These are phyloP conservation scores for Wickerhamiella brachini DNA, from an alignment of 805 yeast genomes.

Conservation along the genomic window DNA sequence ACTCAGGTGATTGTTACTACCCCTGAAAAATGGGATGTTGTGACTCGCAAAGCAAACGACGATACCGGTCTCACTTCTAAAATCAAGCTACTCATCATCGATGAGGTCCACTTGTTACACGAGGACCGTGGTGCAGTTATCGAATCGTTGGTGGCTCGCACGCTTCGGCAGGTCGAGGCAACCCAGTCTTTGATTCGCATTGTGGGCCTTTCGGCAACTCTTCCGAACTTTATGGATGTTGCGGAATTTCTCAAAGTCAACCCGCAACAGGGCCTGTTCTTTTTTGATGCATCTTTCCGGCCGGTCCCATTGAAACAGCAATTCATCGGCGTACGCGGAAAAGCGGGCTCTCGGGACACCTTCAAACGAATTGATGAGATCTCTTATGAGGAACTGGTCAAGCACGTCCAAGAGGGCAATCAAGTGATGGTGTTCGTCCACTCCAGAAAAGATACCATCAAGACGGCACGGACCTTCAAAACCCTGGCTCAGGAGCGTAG, in stretches of 20 bases:
- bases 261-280: slow-evolving; percentile 81
- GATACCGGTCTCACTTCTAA: slow-evolving; percentile 74
- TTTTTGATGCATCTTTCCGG: slow-evolving; percentile 81
- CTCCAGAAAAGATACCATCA: slow-evolving; percentile 79
- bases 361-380: slow-evolving; percentile 47
- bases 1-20: slow-evolving; percentile 89
- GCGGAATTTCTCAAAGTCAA: slow-evolving; percentile 86
- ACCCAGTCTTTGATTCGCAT: slow-evolving; percentile 87
- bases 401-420: slow-evolving; percentile 51
- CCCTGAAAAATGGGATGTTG: slow-evolving; percentile 97
- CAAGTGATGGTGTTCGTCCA: slow-evolving; percentile 97
- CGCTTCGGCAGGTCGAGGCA: slow-evolving; percentile 86
- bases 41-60: slow-evolving; percentile 83
- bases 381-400: slow-evolving; percentile 61
- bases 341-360: slow-evolving; percentile 54
- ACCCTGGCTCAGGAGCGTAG: slow-evolving; percentile 45
- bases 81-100: slow-evolving; percentile 76
- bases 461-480: slow-evolving; percentile 66
- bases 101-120: slow-evolving; percentile 90
- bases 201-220: slow-evolving; percentile 86
- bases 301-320: slow-evolving; percentile 90
- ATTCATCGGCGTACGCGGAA: slow-evolving; percentile 74
- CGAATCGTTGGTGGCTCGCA: slow-evolving; percentile 88
- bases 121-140: slow-evolving; percentile 98
- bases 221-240: slow-evolving; percentile 84